Conservation (phyloP, 2,329 filamentous ascomycete genomes). For the Ophiocordyceps unilateralis region DNA sequence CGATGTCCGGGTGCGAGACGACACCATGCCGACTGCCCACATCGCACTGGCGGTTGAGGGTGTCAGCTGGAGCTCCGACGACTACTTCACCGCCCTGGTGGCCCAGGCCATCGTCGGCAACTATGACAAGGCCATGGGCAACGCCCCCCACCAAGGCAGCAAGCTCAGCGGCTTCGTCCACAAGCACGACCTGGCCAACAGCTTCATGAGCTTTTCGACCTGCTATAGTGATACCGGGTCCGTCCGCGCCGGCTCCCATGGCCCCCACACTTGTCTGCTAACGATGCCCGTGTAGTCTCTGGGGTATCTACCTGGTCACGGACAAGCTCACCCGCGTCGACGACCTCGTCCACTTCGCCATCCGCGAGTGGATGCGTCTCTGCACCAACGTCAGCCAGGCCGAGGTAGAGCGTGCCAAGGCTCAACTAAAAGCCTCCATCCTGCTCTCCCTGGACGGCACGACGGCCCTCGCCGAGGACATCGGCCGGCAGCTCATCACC, state of each 20-base stretch:
- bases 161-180: constrained; percentile 92
- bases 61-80: constrained; percentile 97
- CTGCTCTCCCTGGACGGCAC: constrained; percentile 95
- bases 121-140: constrained; percentile 98
- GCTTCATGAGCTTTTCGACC: constrained; percentile 99
- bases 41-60: constrained; percentile 97
- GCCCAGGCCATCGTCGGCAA: constrained; percentile 98
- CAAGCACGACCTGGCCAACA: constrained; percentile 92
- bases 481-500: constrained; percentile 95
- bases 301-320: constrained; percentile 97
- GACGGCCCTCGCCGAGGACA: constrained; percentile 93
- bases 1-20: constrained; percentile 87
- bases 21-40: constrained; percentile 90
- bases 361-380: constrained; percentile 94
- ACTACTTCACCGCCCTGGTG: constrained; percentile 97
- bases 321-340: constrained; percentile 78
- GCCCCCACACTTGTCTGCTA: constrained; percentile 5
- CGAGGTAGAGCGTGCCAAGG: constrained; percentile 96
- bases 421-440: constrained; percentile 96
- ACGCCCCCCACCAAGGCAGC: constrained; percentile 92
- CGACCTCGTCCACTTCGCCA: constrained; percentile 93
- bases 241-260: constrained; percentile 15
- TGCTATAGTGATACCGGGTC: constrained; percentile 99
- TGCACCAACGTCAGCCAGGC: constrained; percentile 74
- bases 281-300: constrained; percentile 47